Percentiles rank a stretch among this genome's conserved stretches.
These are phyloP conservation scores for Sclerotinia trifoliorum DNA, from an alignment of 2,329 filamentous ascomycete genomes.

Conservation along the genomic window DNA sequence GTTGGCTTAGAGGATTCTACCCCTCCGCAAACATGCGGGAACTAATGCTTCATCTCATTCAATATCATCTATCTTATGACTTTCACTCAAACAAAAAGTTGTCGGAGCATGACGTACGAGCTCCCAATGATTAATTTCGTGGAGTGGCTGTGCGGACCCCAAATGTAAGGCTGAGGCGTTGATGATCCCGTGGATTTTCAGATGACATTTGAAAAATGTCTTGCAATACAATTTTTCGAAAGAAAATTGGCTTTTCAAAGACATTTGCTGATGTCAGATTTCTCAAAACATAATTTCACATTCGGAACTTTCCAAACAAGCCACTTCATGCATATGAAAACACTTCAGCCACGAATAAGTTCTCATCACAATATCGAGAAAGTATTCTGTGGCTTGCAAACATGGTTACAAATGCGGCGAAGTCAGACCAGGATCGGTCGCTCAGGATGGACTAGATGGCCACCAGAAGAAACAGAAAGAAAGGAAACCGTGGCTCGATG, in stretches of 20 bases:
- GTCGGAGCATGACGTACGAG: not conserved
- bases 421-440: not conserved
- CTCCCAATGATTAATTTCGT: not conserved
- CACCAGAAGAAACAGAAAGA: not conserved
- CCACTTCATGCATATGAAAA: not conserved
- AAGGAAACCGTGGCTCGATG: not conserved
- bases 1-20: conserved; percentile 7
- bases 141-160: conserved; percentile 6
- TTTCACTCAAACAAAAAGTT: not conserved
- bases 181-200: not conserved
- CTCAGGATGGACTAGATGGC: not conserved
- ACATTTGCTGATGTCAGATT: conserved; percentile 6
- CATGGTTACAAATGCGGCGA: conserved; percentile 1
- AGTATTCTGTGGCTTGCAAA: not conserved
- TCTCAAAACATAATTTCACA: not conserved
- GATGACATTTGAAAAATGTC: not conserved
- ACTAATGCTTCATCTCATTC: conserved; percentile 1
- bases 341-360: not conserved
- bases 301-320: conserved; percentile 14
- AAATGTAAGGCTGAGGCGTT: conserved; percentile 14
- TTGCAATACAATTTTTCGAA: not conserved
- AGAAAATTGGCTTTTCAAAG: not conserved
- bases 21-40: not conserved
- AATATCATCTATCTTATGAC: not conserved
- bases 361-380: not conserved